Percentiles rank a stretch among this genome's conserved stretches.
phyloP scores from a whole-genome alignment of 768 basidiomycete species.

The Daedaleopsis nitida region DNA sequence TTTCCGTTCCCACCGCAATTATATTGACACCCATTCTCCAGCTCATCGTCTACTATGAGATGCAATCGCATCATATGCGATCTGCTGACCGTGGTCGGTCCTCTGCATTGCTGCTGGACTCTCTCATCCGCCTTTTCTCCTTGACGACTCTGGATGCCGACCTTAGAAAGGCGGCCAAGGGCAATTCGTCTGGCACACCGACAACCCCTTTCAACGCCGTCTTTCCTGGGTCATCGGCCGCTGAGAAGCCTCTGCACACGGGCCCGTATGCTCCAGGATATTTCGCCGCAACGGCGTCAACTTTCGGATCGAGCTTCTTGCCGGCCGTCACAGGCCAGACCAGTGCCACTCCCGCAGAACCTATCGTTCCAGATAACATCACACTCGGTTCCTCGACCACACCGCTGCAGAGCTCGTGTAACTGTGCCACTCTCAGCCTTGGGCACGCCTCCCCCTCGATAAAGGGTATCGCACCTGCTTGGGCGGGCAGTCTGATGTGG shows the following conservation, averaged over 20 bases:
- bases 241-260: too few relatives aligned
- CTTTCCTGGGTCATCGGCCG: too few relatives aligned
- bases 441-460: conserved; percentile 47
- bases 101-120: conserved; percentile 62
- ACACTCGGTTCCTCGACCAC: background rate
- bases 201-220: conserved; percentile 33
- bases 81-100: conserved; percentile 54
- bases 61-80: conserved; percentile 67
- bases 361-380: conserved; percentile 5
- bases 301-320: background rate
- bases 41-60: conserved; percentile 72
- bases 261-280: too few relatives aligned
- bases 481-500: conserved; percentile 69
- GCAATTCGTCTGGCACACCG: conserved; percentile 43
- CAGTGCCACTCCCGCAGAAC: background rate
- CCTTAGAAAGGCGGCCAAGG: conserved; percentile 32
- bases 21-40: conserved; percentile 27
- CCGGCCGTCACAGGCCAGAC: background rate
- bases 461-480: conserved; percentile 58
- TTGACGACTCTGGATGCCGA: conserved; percentile 62
- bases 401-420: conserved; percentile 3
- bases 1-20: conserved; percentile 23
- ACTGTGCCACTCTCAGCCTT: conserved; percentile 47
- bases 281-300: background rate
- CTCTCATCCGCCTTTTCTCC: conserved; percentile 59